Percentiles rank a stretch among this genome's conserved stretches.
Conservation (phyloP, 257 asterid genomes). For the Solanum ossicruentum region DNA sequence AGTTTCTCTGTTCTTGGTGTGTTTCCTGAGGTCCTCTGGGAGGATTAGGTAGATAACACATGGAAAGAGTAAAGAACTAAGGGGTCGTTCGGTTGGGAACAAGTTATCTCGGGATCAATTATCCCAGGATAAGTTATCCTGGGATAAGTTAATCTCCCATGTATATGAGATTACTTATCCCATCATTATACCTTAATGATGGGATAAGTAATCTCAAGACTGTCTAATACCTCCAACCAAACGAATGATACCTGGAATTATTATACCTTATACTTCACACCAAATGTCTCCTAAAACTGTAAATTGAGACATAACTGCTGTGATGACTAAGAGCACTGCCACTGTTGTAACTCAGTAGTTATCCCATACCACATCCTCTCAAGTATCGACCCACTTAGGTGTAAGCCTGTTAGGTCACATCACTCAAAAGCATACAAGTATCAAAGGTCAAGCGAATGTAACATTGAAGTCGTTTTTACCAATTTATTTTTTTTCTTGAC, state of each 20-base stretch:
- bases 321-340: neutral
- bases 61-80: neutral
- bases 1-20: neutral
- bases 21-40: neutral
- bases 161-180: no score
- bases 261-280: no score
- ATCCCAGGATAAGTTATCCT: no score
- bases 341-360: neutral
- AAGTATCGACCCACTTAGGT: neutral
- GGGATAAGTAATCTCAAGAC: no score
- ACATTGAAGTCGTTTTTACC: neutral
- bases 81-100: no score
- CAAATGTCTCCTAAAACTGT: neutral
- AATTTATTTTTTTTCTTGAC: neutral
- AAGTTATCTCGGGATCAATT: no score
- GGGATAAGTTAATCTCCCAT: no score
- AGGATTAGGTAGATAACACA: neutral
- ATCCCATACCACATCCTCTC: neutral
- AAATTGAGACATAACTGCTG: neutral
- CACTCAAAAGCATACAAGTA: neutral
- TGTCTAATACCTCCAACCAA: no score
- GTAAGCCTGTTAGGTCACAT: neutral
- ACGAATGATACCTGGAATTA: no score
- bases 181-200: no score
- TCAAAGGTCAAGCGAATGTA: neutral